A percentile compares a stretch with the other conserved stretches of the same genome.
Evolutionary conservation across 768 basidiomycete species (phyloP).

Genomic region (Hypholoma sublateritium): DNA sequence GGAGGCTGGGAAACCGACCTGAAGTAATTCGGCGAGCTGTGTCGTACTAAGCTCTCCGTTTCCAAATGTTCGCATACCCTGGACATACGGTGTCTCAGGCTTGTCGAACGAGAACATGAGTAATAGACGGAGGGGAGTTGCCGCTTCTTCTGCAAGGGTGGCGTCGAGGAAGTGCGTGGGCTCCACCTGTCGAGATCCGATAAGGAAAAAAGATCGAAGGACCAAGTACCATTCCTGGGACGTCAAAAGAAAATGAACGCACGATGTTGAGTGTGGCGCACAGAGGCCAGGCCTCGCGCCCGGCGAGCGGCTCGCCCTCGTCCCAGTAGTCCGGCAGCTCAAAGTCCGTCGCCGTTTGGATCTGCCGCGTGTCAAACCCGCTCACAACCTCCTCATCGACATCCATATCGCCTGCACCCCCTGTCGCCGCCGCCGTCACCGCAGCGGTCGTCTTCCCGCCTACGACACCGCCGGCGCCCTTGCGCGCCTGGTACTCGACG

Average conservation of each 20-base stretch:
- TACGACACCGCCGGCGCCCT: conserved; percentile 13
- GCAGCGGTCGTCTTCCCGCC: conserved; percentile 11
- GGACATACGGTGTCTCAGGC: conserved; percentile 37
- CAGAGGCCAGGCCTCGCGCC: conserved; percentile 70
- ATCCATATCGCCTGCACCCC: conserved; percentile 50
- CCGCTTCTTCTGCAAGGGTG: conserved; percentile 66
- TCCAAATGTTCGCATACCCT: conserved; percentile 66
- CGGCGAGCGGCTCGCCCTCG: conserved; percentile 67
- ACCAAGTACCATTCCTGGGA: neutral
- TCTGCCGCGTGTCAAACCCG: conserved; percentile 58
- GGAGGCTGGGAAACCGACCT: conserved; percentile 38
- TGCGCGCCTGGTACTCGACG: conserved; percentile 63
- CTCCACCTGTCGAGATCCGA: conserved; percentile 40
- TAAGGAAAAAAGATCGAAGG: neutral
- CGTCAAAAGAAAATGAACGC: conserved; percentile 23
- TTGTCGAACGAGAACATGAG: conserved; percentile 60
- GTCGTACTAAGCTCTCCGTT: conserved; percentile 52
- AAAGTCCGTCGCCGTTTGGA: conserved; percentile 66
- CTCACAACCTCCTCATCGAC: conserved; percentile 49
- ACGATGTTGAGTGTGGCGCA: conserved; percentile 80
- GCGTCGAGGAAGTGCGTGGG: conserved; percentile 75
- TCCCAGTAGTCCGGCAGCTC: conserved; percentile 89
- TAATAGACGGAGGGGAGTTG: conserved; percentile 59
- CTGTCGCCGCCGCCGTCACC: conserved; percentile 17
- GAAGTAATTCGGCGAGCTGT: conserved; percentile 50